phyloP scores from a whole-genome alignment of 257 asterid genomes.

The Solanum sejunctum region DNA sequence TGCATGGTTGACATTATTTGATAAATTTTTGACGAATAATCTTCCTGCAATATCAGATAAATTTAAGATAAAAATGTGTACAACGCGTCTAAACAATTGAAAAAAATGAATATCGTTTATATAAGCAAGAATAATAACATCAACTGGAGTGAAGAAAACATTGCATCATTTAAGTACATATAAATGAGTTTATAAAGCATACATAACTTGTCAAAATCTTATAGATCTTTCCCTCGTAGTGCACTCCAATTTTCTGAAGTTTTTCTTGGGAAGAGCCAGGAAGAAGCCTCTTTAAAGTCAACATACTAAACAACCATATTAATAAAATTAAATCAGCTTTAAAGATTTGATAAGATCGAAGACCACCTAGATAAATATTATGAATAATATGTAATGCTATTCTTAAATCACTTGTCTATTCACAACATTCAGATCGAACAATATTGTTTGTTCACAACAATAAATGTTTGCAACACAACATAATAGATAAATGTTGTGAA shows the following conservation, averaged over 20 bases:
- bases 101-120: neutral
- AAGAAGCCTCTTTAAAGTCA: slow-evolving; percentile 63
- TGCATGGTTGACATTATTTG: neutral
- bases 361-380: neutral
- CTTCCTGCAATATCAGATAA: neutral
- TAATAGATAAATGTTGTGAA: too few species aligned
- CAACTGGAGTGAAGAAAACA: neutral
- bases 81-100: neutral
- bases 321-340: neutral
- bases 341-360: neutral
- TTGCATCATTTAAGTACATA: neutral
- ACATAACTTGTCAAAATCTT: neutral
- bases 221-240: slow-evolving; percentile 44
- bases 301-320: slow-evolving; percentile 34
- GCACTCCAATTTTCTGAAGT: slow-evolving; percentile 58
- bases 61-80: neutral
- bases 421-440: too few species aligned
- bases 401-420: too few species aligned
- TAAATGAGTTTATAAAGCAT: neutral
- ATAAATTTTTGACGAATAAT: slow-evolving; percentile 36
- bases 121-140: neutral
- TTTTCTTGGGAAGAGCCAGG: slow-evolving; percentile 60
- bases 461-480: too few species aligned
- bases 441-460: too few species aligned
- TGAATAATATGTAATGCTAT: too few species aligned